Base-by-base conservation (phyloP, 768 basidiomycete genomes). In the Phanerochaete sordida region DNA sequence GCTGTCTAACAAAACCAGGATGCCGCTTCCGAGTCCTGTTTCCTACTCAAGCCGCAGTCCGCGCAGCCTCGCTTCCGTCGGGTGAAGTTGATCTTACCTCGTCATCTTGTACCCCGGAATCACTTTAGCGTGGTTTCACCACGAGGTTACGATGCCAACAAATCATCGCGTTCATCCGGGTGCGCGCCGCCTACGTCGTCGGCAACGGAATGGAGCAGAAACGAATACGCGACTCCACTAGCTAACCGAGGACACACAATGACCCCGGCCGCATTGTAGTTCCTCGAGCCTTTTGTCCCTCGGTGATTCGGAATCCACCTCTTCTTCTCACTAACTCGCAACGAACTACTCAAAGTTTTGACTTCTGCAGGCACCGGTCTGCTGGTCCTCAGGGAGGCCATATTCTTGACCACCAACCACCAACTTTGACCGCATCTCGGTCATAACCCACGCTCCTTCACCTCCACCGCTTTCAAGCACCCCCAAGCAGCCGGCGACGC, bases 151-250 rank as follows among this genome's bases (percentile, higher is more conserved):
- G 44, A 57, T 57, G 56, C 56, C 56, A 57, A 57, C 56, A 46
- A 47, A 54, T 26, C 35, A n/a, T 8, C 23, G 35, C n/a, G 35
- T 43, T 35, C 53, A 54, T 16, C 33, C 53, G 53, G 24, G 21
- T 24, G 39, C 19, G 37, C 53, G 35, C 37, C 53, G 53, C 53
- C 37, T 26, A 54, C 33, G 53, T 33, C 51, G 31, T 31, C 51
- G 51, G 51, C 51, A 33, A 30, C 51, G 53, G 31, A 39, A 26
- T 35, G 53, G 35, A 54, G 53, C 53, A 39, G 31, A 24, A 49
- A 49, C 57, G 51, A 49, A 62, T 62, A 62, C 9, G 37, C 61
- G 56, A 62, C 47, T 54, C 55, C 61, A 57, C 56, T 31, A 26
- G 19, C 39, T 19, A 43, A 43, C 39, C 39, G 19, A 19, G 8